Conservation (phyloP, 768 basidiomycete genomes). For the Favolaschia claudopus region DNA sequence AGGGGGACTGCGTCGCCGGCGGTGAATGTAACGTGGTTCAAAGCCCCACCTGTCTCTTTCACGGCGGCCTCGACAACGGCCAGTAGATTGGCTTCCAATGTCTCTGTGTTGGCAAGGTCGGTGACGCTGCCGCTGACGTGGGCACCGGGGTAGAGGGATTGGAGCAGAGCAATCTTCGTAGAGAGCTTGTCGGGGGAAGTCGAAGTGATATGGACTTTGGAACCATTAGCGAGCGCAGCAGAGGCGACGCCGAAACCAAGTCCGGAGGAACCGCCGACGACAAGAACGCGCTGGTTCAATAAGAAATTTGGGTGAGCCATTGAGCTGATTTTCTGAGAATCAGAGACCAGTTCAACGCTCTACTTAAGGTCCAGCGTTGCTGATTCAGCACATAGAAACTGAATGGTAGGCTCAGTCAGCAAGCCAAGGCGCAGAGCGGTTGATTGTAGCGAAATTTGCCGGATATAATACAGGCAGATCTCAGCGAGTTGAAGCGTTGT, state of each 20-base stretch:
- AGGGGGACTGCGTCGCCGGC: not conserved
- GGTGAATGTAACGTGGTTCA: slow-evolving; percentile 8
- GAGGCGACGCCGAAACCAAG: slow-evolving; percentile 7
- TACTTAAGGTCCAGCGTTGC: no score
- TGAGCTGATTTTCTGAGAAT: no score
- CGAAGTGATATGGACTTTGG: slow-evolving; percentile 12
- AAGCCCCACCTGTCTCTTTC: slow-evolving; percentile 1
- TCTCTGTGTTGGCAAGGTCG: slow-evolving; percentile 7
- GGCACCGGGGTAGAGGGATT: slow-evolving; percentile 1
- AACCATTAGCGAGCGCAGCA: slow-evolving; percentile 4
- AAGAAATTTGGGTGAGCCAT: slow-evolving; percentile 14
- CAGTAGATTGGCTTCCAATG: slow-evolving; percentile 1
- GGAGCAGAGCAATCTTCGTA: not conserved
- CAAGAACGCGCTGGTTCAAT: not conserved
- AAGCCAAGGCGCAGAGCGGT: no score
- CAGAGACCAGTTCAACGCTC: no score
- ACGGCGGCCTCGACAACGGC: not conserved
- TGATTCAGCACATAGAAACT: no score
- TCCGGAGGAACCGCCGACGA: slow-evolving; percentile 4
- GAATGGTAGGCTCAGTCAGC: no score
- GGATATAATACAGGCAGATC: no score
- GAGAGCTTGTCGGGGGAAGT: not conserved
- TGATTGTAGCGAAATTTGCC: no score
- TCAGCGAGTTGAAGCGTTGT: no score
- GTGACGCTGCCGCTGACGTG: slow-evolving; percentile 5